Evolutionary conservation across 192 early-diverging fungal genomes (phyloP).

Genomic region (Phycomyces blakesleeanus): DNA sequence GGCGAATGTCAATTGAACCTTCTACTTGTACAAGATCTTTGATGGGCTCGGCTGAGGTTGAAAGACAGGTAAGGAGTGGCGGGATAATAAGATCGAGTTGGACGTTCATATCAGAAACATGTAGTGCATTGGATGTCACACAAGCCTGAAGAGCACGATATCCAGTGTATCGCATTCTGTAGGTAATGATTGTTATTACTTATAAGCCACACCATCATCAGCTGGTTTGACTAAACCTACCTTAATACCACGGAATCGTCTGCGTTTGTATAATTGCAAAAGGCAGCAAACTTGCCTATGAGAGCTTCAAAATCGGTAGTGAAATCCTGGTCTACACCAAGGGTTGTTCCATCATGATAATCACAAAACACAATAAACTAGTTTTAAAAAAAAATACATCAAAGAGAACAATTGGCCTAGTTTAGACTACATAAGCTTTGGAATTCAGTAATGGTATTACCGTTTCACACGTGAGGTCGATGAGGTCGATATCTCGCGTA

Average conservation of each 20-base stretch:
- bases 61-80: slow-evolving; percentile 36
- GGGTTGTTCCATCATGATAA: slow-evolving; percentile 62
- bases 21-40: slow-evolving; percentile 7
- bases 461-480: slow-evolving; percentile 55
- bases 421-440: background rate
- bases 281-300: slow-evolving; percentile 50
- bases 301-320: slow-evolving; percentile 56
- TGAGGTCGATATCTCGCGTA: slow-evolving; percentile 56
- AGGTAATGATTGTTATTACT: background rate
- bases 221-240: slow-evolving; percentile 8
- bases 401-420: background rate
- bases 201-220: background rate
- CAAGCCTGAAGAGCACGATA: slow-evolving; percentile 59
- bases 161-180: slow-evolving; percentile 45
- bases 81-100: slow-evolving; percentile 59
- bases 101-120: slow-evolving; percentile 51
- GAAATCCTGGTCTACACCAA: slow-evolving; percentile 65
- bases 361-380: slow-evolving; percentile 71
- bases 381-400: slow-evolving; percentile 13
- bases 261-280: slow-evolving; percentile 32
- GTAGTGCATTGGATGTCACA: slow-evolving; percentile 57
- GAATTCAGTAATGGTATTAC: slow-evolving; percentile 29
- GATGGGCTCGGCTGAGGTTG: slow-evolving; percentile 3
- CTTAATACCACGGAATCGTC: slow-evolving; percentile 19
- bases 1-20: slow-evolving; percentile 4